Conservation (phyloP, 495 filamentous ascomycete species). For the Aspergillus hancockii region DNA sequence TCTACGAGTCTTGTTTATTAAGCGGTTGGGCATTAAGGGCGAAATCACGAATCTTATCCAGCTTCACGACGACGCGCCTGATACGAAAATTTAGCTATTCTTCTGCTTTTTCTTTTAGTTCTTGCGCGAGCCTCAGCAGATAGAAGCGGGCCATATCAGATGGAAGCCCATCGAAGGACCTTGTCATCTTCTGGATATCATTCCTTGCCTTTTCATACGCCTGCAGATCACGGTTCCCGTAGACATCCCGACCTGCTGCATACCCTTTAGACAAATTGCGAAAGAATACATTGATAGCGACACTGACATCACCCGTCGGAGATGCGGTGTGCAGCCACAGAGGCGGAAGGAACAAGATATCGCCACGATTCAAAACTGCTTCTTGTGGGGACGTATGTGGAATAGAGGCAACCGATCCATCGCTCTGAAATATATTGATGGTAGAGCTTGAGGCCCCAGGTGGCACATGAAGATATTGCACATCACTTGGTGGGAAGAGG, state of each 20-base stretch:
- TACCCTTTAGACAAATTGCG: constrained; percentile 68
- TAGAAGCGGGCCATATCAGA: constrained; percentile 71
- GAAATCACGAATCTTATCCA: neutral
- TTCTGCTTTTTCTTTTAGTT: constrained; percentile 52
- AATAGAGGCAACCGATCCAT: constrained; percentile 38
- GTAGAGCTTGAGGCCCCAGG: constrained; percentile 80
- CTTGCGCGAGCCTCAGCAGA: constrained; percentile 69
- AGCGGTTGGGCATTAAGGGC: neutral
- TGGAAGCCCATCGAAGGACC: constrained; percentile 67
- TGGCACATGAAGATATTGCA: constrained; percentile 65
- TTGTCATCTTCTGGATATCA: constrained; percentile 67
- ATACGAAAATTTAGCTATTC: constrained; percentile 15
- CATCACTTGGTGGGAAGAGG: constrained; percentile 77
- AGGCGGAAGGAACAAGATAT: constrained; percentile 78
- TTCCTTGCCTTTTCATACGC: constrained; percentile 79
- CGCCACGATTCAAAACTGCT: constrained; percentile 63
- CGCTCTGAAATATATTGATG: constrained; percentile 62
- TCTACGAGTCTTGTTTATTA: neutral
- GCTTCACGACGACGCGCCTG: neutral
- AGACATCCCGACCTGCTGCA: constrained; percentile 76
- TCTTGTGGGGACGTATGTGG: constrained; percentile 65
- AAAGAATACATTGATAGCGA: constrained; percentile 88
- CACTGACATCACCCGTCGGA: constrained; percentile 61
- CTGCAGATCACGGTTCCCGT: constrained; percentile 82
- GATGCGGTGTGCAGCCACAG: constrained; percentile 81